A percentile compares a stretch with the other conserved stretches of the same genome.
phyloP scores from a whole-genome alignment of 2,329 filamentous ascomycete species.

The Paecilomyces dactylethromorphus region DNA sequence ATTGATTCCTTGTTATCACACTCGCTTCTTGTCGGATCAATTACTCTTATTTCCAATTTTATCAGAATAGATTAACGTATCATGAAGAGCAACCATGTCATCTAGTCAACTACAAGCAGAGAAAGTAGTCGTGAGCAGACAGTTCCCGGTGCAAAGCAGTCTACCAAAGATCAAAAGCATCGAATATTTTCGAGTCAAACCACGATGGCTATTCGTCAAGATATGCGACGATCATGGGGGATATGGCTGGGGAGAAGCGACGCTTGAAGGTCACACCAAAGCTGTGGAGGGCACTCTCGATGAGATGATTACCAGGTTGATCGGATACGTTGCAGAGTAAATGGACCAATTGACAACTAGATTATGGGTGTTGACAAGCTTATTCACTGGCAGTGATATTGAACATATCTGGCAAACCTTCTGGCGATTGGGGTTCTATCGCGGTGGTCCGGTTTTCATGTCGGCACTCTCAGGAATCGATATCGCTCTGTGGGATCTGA shows the following conservation, averaged over 20 bases:
- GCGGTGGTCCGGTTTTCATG: conserved; percentile 75
- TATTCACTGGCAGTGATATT: conserved; percentile 52
- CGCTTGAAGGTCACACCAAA: conserved; percentile 65
- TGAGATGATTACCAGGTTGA: conserved; percentile 56
- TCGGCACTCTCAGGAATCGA: conserved; percentile 70
- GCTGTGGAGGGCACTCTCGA: conserved; percentile 69
- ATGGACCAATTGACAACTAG: conserved; percentile 7
- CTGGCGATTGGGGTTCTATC: conserved; percentile 67
- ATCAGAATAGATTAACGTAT: background rate
- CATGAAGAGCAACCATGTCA: background rate
- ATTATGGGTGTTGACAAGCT: conserved; percentile 2
- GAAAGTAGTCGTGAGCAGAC: background rate
- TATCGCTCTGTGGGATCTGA: conserved; percentile 74
- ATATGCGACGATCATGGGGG: conserved; percentile 60
- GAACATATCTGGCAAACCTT: conserved; percentile 74
- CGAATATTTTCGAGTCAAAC: conserved; percentile 68
- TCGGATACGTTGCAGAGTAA: conserved; percentile 65
- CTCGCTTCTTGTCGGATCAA: too few species aligned
- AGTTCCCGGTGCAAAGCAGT: background rate
- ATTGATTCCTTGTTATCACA: too few species aligned
- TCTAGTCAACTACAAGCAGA: background rate
- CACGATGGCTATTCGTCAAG: conserved; percentile 73
- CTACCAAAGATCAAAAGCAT: conserved; percentile 52
- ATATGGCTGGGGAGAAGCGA: conserved; percentile 68
- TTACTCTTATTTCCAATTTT: too few species aligned